These are phyloP conservation scores for Geranomyces michiganensis DNA, from an alignment of 192 early-diverging fungal genomes.

Conservation along the genomic window DNA sequence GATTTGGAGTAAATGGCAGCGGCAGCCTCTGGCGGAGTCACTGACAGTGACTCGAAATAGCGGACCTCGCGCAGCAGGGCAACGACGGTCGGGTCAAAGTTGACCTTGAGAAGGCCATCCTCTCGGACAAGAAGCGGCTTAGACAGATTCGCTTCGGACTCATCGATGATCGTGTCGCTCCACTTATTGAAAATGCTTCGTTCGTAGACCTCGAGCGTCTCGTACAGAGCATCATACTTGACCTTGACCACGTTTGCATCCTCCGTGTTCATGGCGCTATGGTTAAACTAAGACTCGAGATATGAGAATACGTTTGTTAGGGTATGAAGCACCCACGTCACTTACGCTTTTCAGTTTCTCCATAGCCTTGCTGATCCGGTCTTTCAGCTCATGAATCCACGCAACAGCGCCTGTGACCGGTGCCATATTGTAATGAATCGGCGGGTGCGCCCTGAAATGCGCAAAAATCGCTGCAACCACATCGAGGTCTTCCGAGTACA, in stretches of 20 bases:
- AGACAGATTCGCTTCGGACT: constrained; percentile 62
- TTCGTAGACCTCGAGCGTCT: constrained; percentile 59
- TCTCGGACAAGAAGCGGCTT: constrained; percentile 56
- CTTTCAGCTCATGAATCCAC: constrained; percentile 66
- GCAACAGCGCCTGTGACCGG: constrained; percentile 65
- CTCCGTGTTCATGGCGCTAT: constrained; percentile 57
- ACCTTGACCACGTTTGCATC: constrained; percentile 55
- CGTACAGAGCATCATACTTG: constrained; percentile 56
- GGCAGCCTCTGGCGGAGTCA: constrained; percentile 55
- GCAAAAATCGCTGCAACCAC: constrained; percentile 56
- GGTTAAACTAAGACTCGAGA: constrained; percentile 49
- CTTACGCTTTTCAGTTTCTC: constrained; percentile 63
- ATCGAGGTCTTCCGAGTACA: constrained; percentile 61
- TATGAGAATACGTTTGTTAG: constrained; percentile 10
- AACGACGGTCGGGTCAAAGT: constrained; percentile 73
- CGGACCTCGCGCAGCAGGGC: constrained; percentile 66
- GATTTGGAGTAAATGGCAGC: constrained; percentile 58
- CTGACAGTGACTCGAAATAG: constrained; percentile 57
- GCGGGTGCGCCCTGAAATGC: constrained; percentile 55
- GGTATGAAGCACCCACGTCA: constrained; percentile 11
- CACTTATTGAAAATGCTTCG: constrained; percentile 51
- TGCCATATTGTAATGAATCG: constrained; percentile 72
- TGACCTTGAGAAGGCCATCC: constrained; percentile 55
- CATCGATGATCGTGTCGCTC: constrained; percentile 61
- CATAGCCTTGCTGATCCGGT: constrained; percentile 61